Evolutionary conservation across 352 stramenopile genomes (phyloP).

Genomic region (Globisporangium takayamanum): DNA sequence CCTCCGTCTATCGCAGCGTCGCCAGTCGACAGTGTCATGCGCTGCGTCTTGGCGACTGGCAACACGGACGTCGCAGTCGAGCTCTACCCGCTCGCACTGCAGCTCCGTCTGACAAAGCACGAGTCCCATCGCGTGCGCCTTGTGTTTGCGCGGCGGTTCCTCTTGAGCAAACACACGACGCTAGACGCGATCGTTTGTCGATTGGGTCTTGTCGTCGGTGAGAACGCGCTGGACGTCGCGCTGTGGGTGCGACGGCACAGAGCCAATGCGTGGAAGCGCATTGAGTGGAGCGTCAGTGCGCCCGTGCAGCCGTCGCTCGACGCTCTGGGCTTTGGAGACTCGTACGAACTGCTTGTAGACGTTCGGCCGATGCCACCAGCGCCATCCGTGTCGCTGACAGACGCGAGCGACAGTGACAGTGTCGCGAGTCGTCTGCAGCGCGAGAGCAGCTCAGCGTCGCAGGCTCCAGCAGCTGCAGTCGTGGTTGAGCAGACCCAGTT

Average conservation of each 20-base stretch:
- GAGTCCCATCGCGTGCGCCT: conserved; percentile 51
- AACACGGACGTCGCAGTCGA: conserved; percentile 21
- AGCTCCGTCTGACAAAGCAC: conserved; percentile 49
- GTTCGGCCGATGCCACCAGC: conserved; percentile 36
- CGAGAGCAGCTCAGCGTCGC: conserved; percentile 11
- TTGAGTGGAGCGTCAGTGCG: conserved; percentile 48
- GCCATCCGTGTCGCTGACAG: conserved; percentile 6
- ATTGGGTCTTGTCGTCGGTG: conserved; percentile 40
- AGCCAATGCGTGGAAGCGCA: conserved; percentile 45
- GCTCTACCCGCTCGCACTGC: conserved; percentile 48
- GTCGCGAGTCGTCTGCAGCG: conserved; percentile 3
- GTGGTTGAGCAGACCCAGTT: neutral
- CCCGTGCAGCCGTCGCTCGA: conserved; percentile 28
- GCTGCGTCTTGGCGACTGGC: neutral
- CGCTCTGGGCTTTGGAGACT: conserved; percentile 34
- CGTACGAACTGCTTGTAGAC: conserved; percentile 62
- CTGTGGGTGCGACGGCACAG: conserved; percentile 58
- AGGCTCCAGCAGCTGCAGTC: conserved; percentile 8
- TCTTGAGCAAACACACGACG: conserved; percentile 29
- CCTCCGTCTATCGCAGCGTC: neutral
- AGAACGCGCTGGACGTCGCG: conserved; percentile 49
- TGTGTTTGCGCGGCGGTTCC: conserved; percentile 43
- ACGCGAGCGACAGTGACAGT: conserved; percentile 16
- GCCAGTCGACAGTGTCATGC: neutral
- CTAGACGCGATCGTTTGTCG: conserved; percentile 55